A percentile compares a stretch with the other conserved stretches of the same genome.
Evolutionary conservation across 441 rosid species (phyloP).

Genomic region (Capsella rubella): DNA sequence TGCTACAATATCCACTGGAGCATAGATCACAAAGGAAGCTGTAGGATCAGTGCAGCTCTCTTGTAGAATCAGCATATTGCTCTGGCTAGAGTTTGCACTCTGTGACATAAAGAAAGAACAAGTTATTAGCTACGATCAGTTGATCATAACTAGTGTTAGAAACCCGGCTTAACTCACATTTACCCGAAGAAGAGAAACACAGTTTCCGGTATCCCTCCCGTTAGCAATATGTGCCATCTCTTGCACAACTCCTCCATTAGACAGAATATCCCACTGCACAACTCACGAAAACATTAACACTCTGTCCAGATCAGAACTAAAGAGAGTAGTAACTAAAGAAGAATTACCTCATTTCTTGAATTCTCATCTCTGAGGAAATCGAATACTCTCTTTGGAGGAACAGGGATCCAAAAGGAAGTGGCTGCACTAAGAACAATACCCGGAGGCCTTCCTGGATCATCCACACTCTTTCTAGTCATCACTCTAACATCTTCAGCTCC

Average conservation of each 20-base stretch:
- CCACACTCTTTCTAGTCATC: constrained; percentile 45
- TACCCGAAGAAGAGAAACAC: constrained; percentile 58
- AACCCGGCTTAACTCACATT: constrained; percentile 43
- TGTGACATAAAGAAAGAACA: constrained; percentile 32
- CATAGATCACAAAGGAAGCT: constrained; percentile 82
- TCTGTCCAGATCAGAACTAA: not conserved
- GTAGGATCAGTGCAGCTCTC: constrained; percentile 82
- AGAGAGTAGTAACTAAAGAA: not conserved
- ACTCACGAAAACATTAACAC: constrained; percentile 11
- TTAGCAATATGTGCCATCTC: constrained; percentile 63
- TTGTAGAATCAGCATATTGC: constrained; percentile 89
- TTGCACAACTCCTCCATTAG: constrained; percentile 56
- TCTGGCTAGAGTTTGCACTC: constrained; percentile 85
- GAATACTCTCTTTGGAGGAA: constrained; percentile 40
- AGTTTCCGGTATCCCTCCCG: constrained; percentile 58
- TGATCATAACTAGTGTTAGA: not conserved
- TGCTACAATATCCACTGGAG: constrained; percentile 83
- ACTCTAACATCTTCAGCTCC: constrained; percentile 49
- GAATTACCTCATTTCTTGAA: constrained; percentile 42
- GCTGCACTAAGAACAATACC: constrained; percentile 49
- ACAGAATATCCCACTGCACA: constrained; percentile 58
- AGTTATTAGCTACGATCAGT: constrained; percentile 14
- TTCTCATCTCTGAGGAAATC: constrained; percentile 46
- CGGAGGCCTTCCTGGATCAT: constrained; percentile 46
- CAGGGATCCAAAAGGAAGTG: constrained; percentile 46